These are phyloP conservation scores for Cyclotella cryptica DNA, from an alignment of 108 stramenopile genomes.

Conservation along the genomic window DNA sequence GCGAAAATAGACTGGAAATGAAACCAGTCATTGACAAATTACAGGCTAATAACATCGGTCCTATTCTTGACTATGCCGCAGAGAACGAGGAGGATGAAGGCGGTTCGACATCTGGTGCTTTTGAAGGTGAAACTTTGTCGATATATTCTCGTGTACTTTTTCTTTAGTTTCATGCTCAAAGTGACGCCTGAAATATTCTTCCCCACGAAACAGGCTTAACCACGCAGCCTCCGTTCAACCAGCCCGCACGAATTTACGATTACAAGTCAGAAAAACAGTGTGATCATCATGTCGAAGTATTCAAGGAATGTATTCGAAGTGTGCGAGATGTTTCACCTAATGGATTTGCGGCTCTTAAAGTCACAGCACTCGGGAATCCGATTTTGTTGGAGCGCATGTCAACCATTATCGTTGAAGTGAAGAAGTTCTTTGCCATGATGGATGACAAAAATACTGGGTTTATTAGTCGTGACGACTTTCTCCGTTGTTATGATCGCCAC, in stretches of 20 bases:
- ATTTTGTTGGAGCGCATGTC: constrained; percentile 86
- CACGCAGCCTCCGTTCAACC: constrained; percentile 50
- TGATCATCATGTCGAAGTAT: constrained; percentile 78
- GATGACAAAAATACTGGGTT: constrained; percentile 64
- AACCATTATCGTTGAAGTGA: constrained; percentile 74
- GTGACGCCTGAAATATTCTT: not conserved
- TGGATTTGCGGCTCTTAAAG: constrained; percentile 95
- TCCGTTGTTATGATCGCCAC: constrained; percentile 30
- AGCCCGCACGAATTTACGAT: constrained; percentile 72
- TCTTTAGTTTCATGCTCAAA: not conserved
- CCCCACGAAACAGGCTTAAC: constrained; percentile 1
- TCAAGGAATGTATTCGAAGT: constrained; percentile 82
- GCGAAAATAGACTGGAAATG: constrained; percentile 76
- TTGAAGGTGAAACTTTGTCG: constrained; percentile 8
- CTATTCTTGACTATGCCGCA: constrained; percentile 98
- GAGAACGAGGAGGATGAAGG: constrained; percentile 72
- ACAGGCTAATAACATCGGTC: constrained; percentile 61
- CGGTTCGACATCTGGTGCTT: not conserved
- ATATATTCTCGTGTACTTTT: not conserved
- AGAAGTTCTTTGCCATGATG: constrained; percentile 72
- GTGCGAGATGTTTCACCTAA: constrained; percentile 71
- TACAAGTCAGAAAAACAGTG: constrained; percentile 88
- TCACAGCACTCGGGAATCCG: constrained; percentile 95
- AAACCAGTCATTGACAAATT: constrained; percentile 69
- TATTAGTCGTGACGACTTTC: constrained; percentile 74